phyloP scores from a whole-genome alignment of 1,284 basidiomycete genomes.

The Athelia sp. region DNA sequence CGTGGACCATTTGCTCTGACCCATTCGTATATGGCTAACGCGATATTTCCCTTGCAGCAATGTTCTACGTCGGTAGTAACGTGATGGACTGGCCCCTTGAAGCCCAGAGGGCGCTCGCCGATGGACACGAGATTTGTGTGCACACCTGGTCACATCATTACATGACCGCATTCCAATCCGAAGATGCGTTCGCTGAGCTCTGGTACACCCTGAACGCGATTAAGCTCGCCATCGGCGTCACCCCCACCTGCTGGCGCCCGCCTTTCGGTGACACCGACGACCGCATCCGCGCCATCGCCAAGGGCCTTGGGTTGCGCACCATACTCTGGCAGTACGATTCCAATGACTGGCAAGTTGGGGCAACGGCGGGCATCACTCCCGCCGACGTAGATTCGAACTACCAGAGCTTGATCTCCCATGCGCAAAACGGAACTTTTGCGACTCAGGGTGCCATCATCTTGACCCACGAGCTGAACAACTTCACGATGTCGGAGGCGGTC shows the following conservation, averaged over 20 bases:
- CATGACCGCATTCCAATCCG: conserved; percentile 68
- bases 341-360: conserved; percentile 60
- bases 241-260: conserved; percentile 29
- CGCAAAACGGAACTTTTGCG: conserved; percentile 34
- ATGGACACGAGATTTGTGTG: conserved; percentile 62
- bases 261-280: conserved; percentile 65
- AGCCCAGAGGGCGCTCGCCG: conserved; percentile 58
- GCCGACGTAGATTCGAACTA: conserved; percentile 39
- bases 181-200: conserved; percentile 76
- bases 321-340: conserved; percentile 70
- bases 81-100: conserved; percentile 69
- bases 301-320: conserved; percentile 53
- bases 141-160: conserved; percentile 59
- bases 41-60: conserved; percentile 28
- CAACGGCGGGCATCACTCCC: conserved; percentile 33
- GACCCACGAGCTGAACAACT: conserved; percentile 44
- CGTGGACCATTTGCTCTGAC: conserved; percentile 13
- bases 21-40: not conserved
- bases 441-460: conserved; percentile 45
- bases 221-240: conserved; percentile 54
- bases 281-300: conserved; percentile 64
- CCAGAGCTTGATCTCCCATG: conserved; percentile 29
- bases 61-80: conserved; percentile 80
- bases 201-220: conserved; percentile 56
- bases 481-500: conserved; percentile 42